phyloP scores from a whole-genome alignment of 176 grass and related monocot genomes.

The Oryza longistaminata region DNA sequence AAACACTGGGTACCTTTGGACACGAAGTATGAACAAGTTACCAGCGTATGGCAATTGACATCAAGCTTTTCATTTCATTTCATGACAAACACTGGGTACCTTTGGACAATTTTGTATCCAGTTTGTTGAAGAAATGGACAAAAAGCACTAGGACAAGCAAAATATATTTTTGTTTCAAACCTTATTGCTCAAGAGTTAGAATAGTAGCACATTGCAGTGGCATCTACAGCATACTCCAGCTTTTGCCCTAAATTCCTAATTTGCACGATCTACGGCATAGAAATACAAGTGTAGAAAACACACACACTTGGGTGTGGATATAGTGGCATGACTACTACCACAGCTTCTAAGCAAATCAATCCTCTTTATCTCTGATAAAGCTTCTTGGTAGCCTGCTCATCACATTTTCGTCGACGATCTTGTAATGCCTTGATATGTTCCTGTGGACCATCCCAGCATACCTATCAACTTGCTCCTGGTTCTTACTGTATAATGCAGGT shows the following conservation, averaged over 20 bases:
- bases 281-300: not conserved
- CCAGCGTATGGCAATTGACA: not conserved
- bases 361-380: conserved; percentile 69
- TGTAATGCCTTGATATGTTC: conserved; percentile 94
- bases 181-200: not conserved
- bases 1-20: not conserved
- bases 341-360: conserved; percentile 35
- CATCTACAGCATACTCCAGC: not conserved
- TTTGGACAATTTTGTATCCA: not conserved
- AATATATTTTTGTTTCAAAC: not conserved
- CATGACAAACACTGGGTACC: not conserved
- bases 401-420: conserved; percentile 88
- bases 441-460: conserved; percentile 77
- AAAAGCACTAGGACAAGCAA: not conserved
- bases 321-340: not conserved
- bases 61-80: not conserved
- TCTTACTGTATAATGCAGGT: conserved; percentile 85
- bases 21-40: no score
- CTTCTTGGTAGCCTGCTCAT: conserved; percentile 71
- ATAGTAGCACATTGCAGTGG: conserved; percentile 8
- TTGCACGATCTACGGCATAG: not conserved
- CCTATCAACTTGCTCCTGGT: conserved; percentile 66
- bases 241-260: conserved; percentile 27
- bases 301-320: not conserved
- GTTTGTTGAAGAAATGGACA: not conserved